Base-by-base conservation (phyloP, 345 rosid species). In the Lagerstroemia speciosa region DNA sequence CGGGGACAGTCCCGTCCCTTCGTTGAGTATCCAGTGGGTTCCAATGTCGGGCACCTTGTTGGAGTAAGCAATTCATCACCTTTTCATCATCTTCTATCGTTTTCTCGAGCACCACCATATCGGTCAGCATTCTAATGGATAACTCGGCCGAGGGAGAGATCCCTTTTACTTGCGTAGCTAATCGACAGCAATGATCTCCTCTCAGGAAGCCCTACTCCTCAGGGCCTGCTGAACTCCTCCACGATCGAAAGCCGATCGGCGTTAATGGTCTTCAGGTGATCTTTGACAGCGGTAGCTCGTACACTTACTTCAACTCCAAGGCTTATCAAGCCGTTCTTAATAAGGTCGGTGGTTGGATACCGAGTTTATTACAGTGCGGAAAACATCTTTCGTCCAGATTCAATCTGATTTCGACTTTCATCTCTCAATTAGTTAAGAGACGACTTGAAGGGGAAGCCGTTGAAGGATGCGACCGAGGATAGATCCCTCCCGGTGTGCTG, bases 271-370 rank as follows among this genome's bases (percentile, higher is more conserved):
- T 84, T 26, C 48, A 79, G 66, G 48, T 87, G 32, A 60, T 88
- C 62, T 89, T 91, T 68, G 98, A 93, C 78, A 94, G 97, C 46
- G 99, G 99, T 62, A 87, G 95, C 84, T 89, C 99, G 3, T 94
- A 91, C 78, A 80, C 91, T 55, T 94, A 94, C 84, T 86, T 91
- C 73, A 80, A 62, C 68, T 76, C 77, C 10, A 73, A 66, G 57
- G 84, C 86, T 55, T 94, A 94, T 70, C 41, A 78, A 72, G 65
- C 73, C 6, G 32, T 71, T 29, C 79, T 89, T n/a, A 71, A 81
- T 84, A 77, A 86, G 86, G 96, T 93, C 29, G 52, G 71, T 30
- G 63, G 57, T 2, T 58, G 63, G 20, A 55, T 55, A 19, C 22
- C 8, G n/a, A n/a, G n/a, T n/a, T n/a, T n/a, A n/a, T 26, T 10